Evolutionary conservation across 495 filamentous ascomycete genomes (phyloP), one percentile per base, ranked within the genome.

Genomic region (Penicillium robsamsonii): DNA sequence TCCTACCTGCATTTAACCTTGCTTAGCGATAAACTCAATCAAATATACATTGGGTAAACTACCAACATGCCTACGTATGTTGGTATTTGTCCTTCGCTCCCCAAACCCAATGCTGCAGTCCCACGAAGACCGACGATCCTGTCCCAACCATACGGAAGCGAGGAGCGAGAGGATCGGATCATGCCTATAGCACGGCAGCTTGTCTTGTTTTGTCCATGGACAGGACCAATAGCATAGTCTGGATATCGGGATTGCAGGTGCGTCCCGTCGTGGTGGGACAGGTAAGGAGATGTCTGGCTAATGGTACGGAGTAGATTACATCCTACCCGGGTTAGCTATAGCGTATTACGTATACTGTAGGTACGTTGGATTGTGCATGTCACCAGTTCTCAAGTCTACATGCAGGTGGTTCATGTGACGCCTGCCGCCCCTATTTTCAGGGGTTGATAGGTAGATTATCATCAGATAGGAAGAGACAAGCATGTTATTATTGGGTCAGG

Each of bases 81-180:
- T 31, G 9, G 48, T 41, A 22, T 52, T 35, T 12, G 9, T 10
- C 35, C 33, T 40, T 27, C 18, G 30, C 29, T 51, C 41, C 11
- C 18, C 10, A 11, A 53, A 44, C 29, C 18, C 13, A 35, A 46
- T 46, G 24, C 8, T 15, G 15, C 15, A 27, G 30, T 35, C 22
- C 17, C 40, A 53, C 50, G 43, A 33, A 13, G 38, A 53, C 50
- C n/a, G 18, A 29, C 18, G 4, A 53, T 37, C 17, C 3, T 12
- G 41, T 38, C 41, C 52, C 43, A 35, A 40, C 13, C 22, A 38
- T n/a, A 46, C 40, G 52, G 52, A 25, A 46, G 20, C 52, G 43
- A 30, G 38, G 50, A 52, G 15, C 3, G 41, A 43, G 43, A 27
- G 52, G 43, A 46, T 46, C 52, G 52, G 52, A 46, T 43, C 43